A percentile compares a stretch with the other conserved stretches of the same genome.
phyloP scores from a whole-genome alignment of 2,329 filamentous ascomycete species.

The Berkeleyomyces basicola region DNA sequence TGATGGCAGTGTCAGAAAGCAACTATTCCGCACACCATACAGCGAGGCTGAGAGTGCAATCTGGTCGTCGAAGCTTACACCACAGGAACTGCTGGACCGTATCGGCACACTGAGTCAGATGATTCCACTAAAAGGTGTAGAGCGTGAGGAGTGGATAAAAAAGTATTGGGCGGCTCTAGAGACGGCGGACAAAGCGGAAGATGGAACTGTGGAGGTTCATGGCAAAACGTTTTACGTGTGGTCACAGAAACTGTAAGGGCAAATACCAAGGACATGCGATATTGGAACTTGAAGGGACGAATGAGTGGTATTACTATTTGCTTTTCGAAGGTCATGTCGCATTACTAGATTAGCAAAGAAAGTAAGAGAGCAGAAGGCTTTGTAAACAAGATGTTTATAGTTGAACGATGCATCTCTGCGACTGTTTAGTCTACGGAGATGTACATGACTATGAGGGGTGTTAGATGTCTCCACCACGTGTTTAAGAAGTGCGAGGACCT shows the following conservation, averaged over 20 bases:
- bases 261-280: neutral
- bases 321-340: neutral
- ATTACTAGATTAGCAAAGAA: constrained; percentile 10
- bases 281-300: neutral
- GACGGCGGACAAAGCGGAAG: constrained; percentile 38
- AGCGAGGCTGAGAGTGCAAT: constrained; percentile 37
- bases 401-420: neutral
- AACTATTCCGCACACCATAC: constrained; percentile 43
- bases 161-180: constrained; percentile 38
- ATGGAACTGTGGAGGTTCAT: constrained; percentile 47
- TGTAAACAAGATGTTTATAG: neutral
- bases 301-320: neutral
- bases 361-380: neutral
- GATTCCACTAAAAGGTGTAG: constrained; percentile 36
- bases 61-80: constrained; percentile 41
- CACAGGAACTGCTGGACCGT: constrained; percentile 46
- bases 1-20: constrained; percentile 19
- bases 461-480: neutral
- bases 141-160: constrained; percentile 30
- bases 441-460: constrained; percentile 43
- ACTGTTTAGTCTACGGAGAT: constrained; percentile 43
- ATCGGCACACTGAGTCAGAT: constrained; percentile 53
- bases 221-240: constrained; percentile 47
- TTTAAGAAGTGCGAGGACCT: neutral
- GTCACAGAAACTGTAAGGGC: constrained; percentile 31